Percentiles rank a stretch among this genome's conserved stretches.
Evolutionary conservation across 345 rosid species (phyloP).

Genomic region (Linum lewisii): DNA sequence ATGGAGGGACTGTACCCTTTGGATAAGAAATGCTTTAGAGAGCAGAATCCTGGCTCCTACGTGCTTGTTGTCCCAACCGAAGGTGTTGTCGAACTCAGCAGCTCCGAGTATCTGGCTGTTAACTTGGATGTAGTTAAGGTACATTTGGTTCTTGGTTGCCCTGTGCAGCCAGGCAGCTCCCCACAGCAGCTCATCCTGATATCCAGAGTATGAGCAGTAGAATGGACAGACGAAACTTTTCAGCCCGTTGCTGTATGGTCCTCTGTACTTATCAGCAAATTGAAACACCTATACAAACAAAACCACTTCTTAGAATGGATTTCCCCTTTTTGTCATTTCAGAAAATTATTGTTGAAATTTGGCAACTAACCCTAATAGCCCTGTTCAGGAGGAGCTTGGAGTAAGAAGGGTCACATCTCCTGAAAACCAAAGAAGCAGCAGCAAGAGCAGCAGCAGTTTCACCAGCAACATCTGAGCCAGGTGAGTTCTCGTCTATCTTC

Average conservation of each 20-base stretch:
- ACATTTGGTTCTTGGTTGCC: conserved; percentile 23
- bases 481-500: conserved; percentile 18
- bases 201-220: conserved; percentile 51
- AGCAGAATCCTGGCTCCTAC: conserved; percentile 30
- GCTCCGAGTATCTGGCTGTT: conserved; percentile 25
- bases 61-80: conserved; percentile 32
- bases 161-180: conserved; percentile 29
- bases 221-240: conserved; percentile 41
- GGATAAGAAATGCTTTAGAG: conserved; percentile 65
- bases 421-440: conserved; percentile 28
- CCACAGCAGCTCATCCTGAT: conserved; percentile 30
- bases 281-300: conserved; percentile 35
- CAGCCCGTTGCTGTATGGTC: conserved; percentile 44
- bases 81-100: conserved; percentile 22
- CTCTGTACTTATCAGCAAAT: conserved; percentile 50
- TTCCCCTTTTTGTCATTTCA: neutral
- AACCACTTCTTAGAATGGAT: neutral
- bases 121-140: conserved; percentile 22
- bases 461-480: conserved; percentile 32
- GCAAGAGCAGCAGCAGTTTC: conserved; percentile 34
- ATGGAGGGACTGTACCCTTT: conserved; percentile 58
- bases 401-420: conserved; percentile 20
- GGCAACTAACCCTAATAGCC: conserved; percentile 18
- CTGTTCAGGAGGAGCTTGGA: conserved; percentile 19
- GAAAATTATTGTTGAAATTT: neutral